These are phyloP conservation scores for Penicillium samsonianum DNA, from an alignment of 495 filamentous ascomycete genomes.

Conservation along the genomic window DNA sequence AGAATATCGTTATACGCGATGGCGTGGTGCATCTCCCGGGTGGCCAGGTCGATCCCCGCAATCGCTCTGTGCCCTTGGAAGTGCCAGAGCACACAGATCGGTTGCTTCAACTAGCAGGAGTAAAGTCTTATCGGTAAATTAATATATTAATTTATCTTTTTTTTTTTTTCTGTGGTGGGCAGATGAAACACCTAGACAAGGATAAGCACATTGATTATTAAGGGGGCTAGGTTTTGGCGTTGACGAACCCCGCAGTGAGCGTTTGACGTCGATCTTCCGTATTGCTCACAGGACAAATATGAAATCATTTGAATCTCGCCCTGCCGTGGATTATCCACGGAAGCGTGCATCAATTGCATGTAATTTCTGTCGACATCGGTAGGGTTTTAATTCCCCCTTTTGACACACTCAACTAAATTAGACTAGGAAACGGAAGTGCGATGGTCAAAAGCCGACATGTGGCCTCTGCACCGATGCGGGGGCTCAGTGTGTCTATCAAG, in stretches of 20 bases:
- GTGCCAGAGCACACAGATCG: slow-evolving; percentile 34
- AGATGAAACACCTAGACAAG: background rate
- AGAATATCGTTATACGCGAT: slow-evolving; percentile 30
- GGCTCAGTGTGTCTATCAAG: slow-evolving; percentile 25
- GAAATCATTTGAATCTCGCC: slow-evolving; percentile 10
- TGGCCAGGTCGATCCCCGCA: slow-evolving; percentile 34
- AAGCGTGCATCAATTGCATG: slow-evolving; percentile 27
- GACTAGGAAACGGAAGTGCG: slow-evolving; percentile 25
- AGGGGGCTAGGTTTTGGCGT: slow-evolving; percentile 4
- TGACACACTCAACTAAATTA: background rate
- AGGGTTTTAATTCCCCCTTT: background rate
- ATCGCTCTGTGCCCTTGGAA: slow-evolving; percentile 35
- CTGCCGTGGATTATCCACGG: slow-evolving; percentile 18
- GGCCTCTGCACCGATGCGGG: slow-evolving; percentile 21
- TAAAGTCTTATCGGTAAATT: slow-evolving; percentile 29
- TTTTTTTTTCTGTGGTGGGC: background rate
- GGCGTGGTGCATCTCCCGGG: slow-evolving; percentile 24
- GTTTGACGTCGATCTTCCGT: slow-evolving; percentile 1
- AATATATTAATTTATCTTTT: background rate
- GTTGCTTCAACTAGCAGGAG: slow-evolving; percentile 37
- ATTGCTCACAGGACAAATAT: slow-evolving; percentile 6
- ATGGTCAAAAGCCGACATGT: slow-evolving; percentile 23
- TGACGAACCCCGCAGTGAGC: slow-evolving; percentile 11
- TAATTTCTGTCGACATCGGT: slow-evolving; percentile 26
- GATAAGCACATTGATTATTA: slow-evolving; percentile 5